Conservation (phyloP, 2,329 filamentous ascomycete species). For the Pseudogymnoascus sp. region DNA sequence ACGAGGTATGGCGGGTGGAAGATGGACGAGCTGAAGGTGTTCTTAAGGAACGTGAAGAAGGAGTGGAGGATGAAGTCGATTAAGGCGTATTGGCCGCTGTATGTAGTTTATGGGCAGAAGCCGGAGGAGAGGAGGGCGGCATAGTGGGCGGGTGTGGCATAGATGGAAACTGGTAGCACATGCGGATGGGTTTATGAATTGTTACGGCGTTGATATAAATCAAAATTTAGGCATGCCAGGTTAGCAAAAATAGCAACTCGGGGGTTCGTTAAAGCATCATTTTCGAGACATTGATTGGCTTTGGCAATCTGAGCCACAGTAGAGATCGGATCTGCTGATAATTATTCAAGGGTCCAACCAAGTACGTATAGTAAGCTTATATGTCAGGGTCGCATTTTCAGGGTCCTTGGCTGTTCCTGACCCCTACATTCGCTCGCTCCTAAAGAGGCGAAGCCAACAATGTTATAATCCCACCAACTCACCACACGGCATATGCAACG, state of each 20-base stretch:
- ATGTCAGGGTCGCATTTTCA: neutral
- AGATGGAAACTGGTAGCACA: neutral
- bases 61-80: conserved; percentile 14
- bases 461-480: neutral
- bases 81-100: conserved; percentile 13
- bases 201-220: neutral
- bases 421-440: neutral
- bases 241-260: neutral
- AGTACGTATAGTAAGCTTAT: neutral
- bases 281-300: neutral
- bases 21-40: conserved; percentile 14
- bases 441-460: neutral
- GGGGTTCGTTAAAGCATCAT: neutral
- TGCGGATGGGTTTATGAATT: neutral
- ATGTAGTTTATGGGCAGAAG: conserved; percentile 16
- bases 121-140: conserved; percentile 1
- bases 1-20: conserved; percentile 15
- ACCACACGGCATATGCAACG: neutral
- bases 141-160: neutral
- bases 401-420: neutral
- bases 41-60: conserved; percentile 13
- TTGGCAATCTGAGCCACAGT: neutral
- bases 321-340: neutral
- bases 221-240: neutral
- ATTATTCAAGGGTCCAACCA: neutral